phyloP scores from a whole-genome alignment of 352 stramenopile genomes.

The Globisporangium uncinulatum region DNA sequence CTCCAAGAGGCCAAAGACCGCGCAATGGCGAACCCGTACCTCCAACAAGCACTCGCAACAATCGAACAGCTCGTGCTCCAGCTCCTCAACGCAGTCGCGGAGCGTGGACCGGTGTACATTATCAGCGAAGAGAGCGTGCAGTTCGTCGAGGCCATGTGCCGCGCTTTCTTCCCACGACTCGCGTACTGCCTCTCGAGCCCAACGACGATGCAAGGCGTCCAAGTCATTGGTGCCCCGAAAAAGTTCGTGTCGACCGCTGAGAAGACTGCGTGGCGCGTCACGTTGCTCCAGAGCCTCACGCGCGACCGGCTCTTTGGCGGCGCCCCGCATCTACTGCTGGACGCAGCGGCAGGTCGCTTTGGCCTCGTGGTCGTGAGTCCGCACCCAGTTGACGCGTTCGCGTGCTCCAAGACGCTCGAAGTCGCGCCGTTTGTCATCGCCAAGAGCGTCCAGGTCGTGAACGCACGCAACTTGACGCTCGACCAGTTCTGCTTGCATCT shows the following conservation, averaged over 20 bases:
- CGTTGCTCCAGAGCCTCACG: slow-evolving; percentile 48
- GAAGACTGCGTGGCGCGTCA: slow-evolving; percentile 48
- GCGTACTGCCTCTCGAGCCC: slow-evolving; percentile 50
- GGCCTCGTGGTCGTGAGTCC: slow-evolving; percentile 56
- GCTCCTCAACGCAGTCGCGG: slow-evolving; percentile 41
- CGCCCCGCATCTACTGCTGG: slow-evolving; percentile 33
- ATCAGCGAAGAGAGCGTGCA: slow-evolving; percentile 55
- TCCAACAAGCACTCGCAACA: slow-evolving; percentile 42
- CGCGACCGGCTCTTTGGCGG: slow-evolving; percentile 50
- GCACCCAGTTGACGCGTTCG: slow-evolving; percentile 46
- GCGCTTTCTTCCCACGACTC: slow-evolving; percentile 54
- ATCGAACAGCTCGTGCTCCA: slow-evolving; percentile 54
- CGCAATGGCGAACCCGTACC: slow-evolving; percentile 32
- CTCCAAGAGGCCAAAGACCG: slow-evolving; percentile 47
- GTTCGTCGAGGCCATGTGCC: slow-evolving; percentile 59
- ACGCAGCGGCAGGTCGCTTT: slow-evolving; percentile 34
- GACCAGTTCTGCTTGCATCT: slow-evolving; percentile 54
- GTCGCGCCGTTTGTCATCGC: slow-evolving; percentile 47
- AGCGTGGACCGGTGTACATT: slow-evolving; percentile 52
- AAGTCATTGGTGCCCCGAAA: slow-evolving; percentile 49
- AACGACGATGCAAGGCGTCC: slow-evolving; percentile 46
- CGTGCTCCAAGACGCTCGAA: slow-evolving; percentile 45
- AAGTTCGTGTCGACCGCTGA: slow-evolving; percentile 45
- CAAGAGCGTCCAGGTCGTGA: slow-evolving; percentile 56
- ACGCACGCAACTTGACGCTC: slow-evolving; percentile 37